Evolutionary conservation across 2,329 filamentous ascomycete genomes (phyloP), one percentile per base, ranked within the genome.

Genomic region (Diplodia corticola): DNA sequence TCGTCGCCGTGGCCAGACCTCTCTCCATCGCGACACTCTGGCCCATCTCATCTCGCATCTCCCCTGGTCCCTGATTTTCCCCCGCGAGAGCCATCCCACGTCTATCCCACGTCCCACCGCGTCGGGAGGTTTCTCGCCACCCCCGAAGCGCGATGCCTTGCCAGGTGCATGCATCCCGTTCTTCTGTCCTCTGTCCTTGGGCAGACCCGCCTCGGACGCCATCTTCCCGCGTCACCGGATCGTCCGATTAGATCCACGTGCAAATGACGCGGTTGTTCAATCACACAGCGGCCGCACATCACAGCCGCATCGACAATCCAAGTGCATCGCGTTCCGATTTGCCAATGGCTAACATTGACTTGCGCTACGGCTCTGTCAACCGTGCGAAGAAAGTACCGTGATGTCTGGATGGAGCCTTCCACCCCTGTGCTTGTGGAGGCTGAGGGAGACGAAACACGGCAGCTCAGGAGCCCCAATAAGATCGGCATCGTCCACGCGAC

Each of bases 51-150:
- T 49, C 57, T 61, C 44, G 57, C 57, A 13, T 35, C 33, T 7
- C 6, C 57, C 57, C 57, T 49, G 37, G 57, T 61, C 57, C 44
- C 57, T 61, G 57, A 35, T 35, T 49, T 49, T 40, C 37, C 40
- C 55, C 37, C 37, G 55, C 37, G 22, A 46, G 28, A 59, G 55
- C 37, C 48, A 6, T 49, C 57, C 40, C 44, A 48, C 55, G 55
- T 46, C 26, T 59, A 6, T 49, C 57, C 40, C 44, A 48, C 55
- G 55, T 46, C 26, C 55, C 55, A 20, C 24, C n/a, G 24, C 55
- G 17, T 17, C 55, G 55, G 55, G 17, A 30, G 33, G 13, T 15
- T 26, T 15, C 37, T 28, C 40, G n/a, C 55, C 55, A 13, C 37
- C 37, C 55, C 20, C 22, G 30, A 30, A 44, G 55, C 15, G 15